Base-by-base conservation (phyloP, 352 stramenopile species). In the Lagenidium giganteum region DNA sequence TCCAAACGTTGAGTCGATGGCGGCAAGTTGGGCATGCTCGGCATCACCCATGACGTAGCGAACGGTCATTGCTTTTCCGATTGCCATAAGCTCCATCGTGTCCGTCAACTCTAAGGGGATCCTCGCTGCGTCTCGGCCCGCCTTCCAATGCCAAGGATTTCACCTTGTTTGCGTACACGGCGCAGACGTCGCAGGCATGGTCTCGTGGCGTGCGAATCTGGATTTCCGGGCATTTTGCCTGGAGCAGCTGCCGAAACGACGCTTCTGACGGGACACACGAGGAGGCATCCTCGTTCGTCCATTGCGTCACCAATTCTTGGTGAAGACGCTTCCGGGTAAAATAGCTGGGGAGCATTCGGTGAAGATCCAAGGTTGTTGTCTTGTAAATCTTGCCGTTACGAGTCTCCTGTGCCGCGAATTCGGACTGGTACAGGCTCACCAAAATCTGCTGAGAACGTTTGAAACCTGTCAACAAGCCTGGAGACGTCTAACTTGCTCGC, bases 11-110 rank as follows among this genome's bases (percentile, higher is more conserved):
- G 9, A 25, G n/a, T 56, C 30, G 26, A 52, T 37, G 3, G 32
- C 40, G 41, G 55, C 59, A 31, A 29, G 43, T 18, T 60, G 44
- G n/a, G 44, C 54, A n/a, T 31, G 29, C 9, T 64, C 48, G 5
- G 24, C 42, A 17, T 63, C 41, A 2, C 14, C 44, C 48, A 63
- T 67, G 0, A 44, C 32, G 14, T 46, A 45, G 8, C 5, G 1
- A 3, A 51, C n/a, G 9, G 16, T 13, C 14, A 51, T 20, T 17
- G 35, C 14, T 29, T 21, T 18, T 20, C 25, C 18, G 7, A 28
- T n/a, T n/a, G n/a, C n/a, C n/a, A n/a, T n/a, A n/a, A n/a, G n/a
- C n/a, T n/a, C n/a, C n/a, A n/a, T n/a, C n/a, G n/a, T n/a, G n/a
- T n/a, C n/a, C n/a, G n/a, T n/a, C n/a, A n/a, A n/a, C n/a, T n/a